Evolutionary conservation across 2,329 filamentous ascomycete genomes (phyloP).

Genomic region (Spiromastix sp.): DNA sequence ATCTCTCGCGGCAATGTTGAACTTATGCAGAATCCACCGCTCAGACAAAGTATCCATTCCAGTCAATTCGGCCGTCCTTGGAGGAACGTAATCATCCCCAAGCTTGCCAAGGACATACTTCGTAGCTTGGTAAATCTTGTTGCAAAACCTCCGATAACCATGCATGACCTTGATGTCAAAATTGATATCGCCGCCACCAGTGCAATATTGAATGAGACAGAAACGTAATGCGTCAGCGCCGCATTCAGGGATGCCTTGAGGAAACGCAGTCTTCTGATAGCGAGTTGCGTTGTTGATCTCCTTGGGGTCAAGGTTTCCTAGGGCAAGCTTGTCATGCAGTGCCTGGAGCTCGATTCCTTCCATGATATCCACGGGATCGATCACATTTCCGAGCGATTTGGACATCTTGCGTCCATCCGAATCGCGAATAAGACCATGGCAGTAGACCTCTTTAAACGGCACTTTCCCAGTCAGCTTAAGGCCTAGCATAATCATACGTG

Average conservation of each 20-base stretch:
- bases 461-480: constrained; percentile 75
- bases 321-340: constrained; percentile 59
- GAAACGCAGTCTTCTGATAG: no score
- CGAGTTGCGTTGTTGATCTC: constrained; percentile 70
- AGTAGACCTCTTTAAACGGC: constrained; percentile 81
- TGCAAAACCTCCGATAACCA: constrained; percentile 79
- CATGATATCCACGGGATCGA: constrained; percentile 81
- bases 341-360: constrained; percentile 61
- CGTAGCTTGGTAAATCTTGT: constrained; percentile 84
- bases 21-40: constrained; percentile 19
- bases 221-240: constrained; percentile 77
- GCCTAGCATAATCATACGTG: constrained; percentile 78
- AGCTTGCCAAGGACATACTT: constrained; percentile 60
- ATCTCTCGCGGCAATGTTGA: constrained; percentile 14
- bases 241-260: constrained; percentile 76
- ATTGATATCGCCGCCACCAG: constrained; percentile 32
- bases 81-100: constrained; percentile 14
- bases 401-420: constrained; percentile 86
- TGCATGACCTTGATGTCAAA: constrained; percentile 70
- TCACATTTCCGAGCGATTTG: constrained; percentile 80
- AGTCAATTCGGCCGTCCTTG: constrained; percentile 3
- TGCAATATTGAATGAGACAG: constrained; percentile 69
- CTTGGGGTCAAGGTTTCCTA: constrained; percentile 65
- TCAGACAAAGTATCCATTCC: constrained; percentile 14
- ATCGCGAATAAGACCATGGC: constrained; percentile 75